Conservation (phyloP, 2,329 filamentous ascomycete genomes). For the Diaporthe sp. region DNA sequence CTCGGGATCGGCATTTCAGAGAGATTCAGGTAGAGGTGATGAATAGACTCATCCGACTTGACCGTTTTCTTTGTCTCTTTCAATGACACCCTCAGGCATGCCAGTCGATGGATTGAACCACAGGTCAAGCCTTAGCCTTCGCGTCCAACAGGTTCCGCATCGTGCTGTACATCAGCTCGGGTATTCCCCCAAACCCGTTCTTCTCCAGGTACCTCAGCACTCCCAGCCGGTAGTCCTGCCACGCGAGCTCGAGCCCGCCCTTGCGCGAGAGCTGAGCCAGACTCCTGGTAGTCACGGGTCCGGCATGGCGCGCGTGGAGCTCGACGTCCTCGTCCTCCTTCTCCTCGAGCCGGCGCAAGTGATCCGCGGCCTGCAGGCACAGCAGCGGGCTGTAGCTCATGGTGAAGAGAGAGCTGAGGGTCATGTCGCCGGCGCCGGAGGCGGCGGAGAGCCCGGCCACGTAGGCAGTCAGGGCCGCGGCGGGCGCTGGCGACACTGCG, state of each 20-base stretch:
- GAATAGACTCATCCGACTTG: background rate
- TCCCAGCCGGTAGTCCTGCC: constrained; percentile 81
- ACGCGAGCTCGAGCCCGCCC: constrained; percentile 76
- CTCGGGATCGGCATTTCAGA: background rate
- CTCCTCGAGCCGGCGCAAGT: constrained; percentile 70
- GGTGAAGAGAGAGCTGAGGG: constrained; percentile 65
- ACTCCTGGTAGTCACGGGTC: constrained; percentile 78
- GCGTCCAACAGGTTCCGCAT: constrained; percentile 79
- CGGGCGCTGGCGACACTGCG: constrained; percentile 55
- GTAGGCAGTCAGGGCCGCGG: constrained; percentile 61
- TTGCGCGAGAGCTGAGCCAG: constrained; percentile 72
- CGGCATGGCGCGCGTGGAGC: constrained; percentile 67
- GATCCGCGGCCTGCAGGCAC: constrained; percentile 66
- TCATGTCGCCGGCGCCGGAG: constrained; percentile 50
- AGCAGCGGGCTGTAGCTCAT: constrained; percentile 71
- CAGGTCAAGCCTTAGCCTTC: constrained; percentile 45
- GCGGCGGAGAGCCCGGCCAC: constrained; percentile 59
- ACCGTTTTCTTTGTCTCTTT: no score
- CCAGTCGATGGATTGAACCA: background rate
- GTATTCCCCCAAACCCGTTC: constrained; percentile 74
- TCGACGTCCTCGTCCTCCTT: constrained; percentile 56
- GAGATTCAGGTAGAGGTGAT: background rate
- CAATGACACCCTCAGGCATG: background rate
- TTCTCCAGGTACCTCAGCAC: constrained; percentile 77
- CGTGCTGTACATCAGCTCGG: constrained; percentile 81